Conservation (phyloP, 768 basidiomycete species). For the Tricholoma matsutake region DNA sequence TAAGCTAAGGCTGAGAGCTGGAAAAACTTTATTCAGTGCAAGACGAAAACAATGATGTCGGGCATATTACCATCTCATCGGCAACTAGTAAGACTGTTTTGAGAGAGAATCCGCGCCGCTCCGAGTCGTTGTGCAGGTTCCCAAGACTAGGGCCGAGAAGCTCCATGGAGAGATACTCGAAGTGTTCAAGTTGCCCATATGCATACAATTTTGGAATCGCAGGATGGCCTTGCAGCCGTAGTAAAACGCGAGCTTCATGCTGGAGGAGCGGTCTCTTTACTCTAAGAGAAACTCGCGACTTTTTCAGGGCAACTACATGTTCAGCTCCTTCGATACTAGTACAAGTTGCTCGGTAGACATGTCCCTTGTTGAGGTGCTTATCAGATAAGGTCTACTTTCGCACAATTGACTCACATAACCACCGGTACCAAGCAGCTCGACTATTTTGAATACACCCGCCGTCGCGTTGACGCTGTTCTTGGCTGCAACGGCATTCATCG, state of each 20-base stretch:
- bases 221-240: neutral
- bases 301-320: neutral
- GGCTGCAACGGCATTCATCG: too few relatives aligned
- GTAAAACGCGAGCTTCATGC: slow-evolving; percentile 3
- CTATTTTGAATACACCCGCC: neutral
- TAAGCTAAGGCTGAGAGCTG: neutral
- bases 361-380: neutral
- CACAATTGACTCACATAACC: neutral
- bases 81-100: neutral
- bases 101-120: neutral
- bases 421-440: neutral
- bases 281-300: neutral
- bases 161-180: slow-evolving; percentile 9
- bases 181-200: slow-evolving; percentile 7
- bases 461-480: too few relatives aligned
- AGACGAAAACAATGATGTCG: too few relatives aligned
- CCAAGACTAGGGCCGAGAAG: slow-evolving; percentile 3
- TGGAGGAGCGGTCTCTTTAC: neutral
- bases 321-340: too few relatives aligned
- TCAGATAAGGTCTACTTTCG: too few relatives aligned
- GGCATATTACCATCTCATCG: neutral
- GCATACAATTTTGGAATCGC: slow-evolving; percentile 3
- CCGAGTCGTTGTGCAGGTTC: neutral
- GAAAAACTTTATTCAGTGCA: neutral
- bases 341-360: neutral